phyloP scores from a whole-genome alignment of 2,329 filamentous ascomycete species.

The Epichloe glyceriae region DNA sequence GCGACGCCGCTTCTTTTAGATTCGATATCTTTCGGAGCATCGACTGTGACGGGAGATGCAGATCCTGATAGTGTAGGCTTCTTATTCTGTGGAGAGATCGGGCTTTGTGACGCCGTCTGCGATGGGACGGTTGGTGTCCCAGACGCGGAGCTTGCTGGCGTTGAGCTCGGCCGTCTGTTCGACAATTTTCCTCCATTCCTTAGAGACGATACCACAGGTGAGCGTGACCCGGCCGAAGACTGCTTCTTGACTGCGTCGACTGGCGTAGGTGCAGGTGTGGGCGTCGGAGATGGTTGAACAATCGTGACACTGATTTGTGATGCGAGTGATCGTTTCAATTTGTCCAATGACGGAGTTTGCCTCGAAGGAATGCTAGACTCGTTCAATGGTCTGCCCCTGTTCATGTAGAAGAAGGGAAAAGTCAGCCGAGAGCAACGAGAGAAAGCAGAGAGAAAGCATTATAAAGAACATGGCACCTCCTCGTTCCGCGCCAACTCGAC shows the following conservation, averaged over 20 bases:
- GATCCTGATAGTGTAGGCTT: background rate
- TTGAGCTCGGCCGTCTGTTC: conserved; percentile 5
- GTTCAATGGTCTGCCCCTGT: conserved; percentile 31
- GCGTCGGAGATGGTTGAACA: conserved; percentile 6
- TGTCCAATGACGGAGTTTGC: conserved; percentile 31
- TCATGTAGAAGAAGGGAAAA: background rate
- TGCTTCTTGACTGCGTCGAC: conserved; percentile 3
- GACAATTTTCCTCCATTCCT: conserved; percentile 7
- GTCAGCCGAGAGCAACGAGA: background rate
- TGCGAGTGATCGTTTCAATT: conserved; percentile 25
- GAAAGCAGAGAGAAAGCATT: background rate
- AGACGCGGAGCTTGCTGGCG: conserved; percentile 6
- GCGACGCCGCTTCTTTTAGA: background rate
- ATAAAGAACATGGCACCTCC: background rate
- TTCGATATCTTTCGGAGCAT: background rate
- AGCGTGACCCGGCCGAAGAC: conserved; percentile 4
- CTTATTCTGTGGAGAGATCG: conserved; percentile 2
- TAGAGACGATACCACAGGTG: conserved; percentile 5
- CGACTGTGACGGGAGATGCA: background rate
- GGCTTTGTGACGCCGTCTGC: conserved; percentile 1
- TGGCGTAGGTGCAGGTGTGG: conserved; percentile 2
- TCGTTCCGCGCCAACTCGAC: background rate
- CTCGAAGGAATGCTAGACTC: conserved; percentile 40
- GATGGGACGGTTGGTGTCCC: background rate
- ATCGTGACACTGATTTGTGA: conserved; percentile 14